These are phyloP conservation scores for Megacollybia platyphylla DNA, from an alignment of 1,284 basidiomycete genomes.

Conservation along the genomic window DNA sequence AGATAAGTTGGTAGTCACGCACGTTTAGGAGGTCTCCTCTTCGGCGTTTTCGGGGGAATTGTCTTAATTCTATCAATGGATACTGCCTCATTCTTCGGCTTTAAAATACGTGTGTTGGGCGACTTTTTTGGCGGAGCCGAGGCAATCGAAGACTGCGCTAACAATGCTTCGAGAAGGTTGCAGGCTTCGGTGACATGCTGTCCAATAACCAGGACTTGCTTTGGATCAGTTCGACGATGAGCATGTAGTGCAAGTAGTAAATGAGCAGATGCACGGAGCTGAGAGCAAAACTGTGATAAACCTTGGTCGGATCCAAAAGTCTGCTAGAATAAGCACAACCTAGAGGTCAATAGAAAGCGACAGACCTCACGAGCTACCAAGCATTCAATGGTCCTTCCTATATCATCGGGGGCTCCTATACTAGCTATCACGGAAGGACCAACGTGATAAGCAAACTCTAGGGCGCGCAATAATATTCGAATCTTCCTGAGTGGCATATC, in stretches of 20 bases:
- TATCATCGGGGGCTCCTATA: constrained; percentile 17
- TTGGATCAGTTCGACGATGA: constrained; percentile 32
- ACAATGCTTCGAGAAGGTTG: constrained; percentile 25
- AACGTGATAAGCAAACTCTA: constrained; percentile 41
- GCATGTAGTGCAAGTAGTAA: constrained; percentile 58
- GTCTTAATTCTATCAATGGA: constrained; percentile 3
- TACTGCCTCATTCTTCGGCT: neutral
- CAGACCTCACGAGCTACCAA: constrained; percentile 27
- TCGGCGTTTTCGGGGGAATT: constrained; percentile 23
- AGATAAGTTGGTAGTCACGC: constrained; percentile 3
- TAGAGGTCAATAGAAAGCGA: constrained; percentile 15
- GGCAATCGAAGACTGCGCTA: constrained; percentile 11
- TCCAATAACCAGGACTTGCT: constrained; percentile 27
- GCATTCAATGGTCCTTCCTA: constrained; percentile 27
- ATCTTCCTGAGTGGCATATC: constrained; percentile 41
- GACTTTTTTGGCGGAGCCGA: constrained; percentile 8
- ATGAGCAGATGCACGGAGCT: constrained; percentile 37
- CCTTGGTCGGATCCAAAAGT: constrained; percentile 21
- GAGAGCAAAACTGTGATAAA: constrained; percentile 24
- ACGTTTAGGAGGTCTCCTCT: constrained; percentile 26
- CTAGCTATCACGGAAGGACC: constrained; percentile 12
- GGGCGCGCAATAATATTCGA: constrained; percentile 32
- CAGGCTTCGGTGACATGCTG: constrained; percentile 39
- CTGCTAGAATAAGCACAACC: neutral
- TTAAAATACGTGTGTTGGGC: constrained; percentile 2